Evolutionary conservation across 768 basidiomycete species (phyloP), one percentile per base, ranked within the genome.

Genomic region (Podaxis sp.): DNA sequence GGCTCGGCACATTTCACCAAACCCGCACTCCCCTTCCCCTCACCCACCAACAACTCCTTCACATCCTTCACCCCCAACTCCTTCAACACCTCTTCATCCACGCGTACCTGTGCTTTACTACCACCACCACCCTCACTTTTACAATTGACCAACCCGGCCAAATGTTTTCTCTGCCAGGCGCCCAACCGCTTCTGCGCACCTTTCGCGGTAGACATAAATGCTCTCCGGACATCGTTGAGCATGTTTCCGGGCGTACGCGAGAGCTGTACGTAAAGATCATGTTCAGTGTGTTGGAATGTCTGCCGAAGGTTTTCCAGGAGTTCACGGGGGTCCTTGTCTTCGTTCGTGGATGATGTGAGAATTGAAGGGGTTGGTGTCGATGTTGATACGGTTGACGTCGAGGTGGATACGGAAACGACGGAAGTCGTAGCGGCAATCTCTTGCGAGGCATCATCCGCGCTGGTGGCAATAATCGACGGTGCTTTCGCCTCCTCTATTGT

Each of bases 111-210:
- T 26, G 26, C 26, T 4, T 26, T 26, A 4, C 26, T 26, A 26
- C 26, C 26, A 26, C 26, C 26, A 4, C 26, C 55, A 38, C 10
- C 22, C n/a, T 12, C 20, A 5, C 22, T 56, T 22, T 48, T 46
- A 58, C 22, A 15, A 20, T 28, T 36, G n/a, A 11, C n/a, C n/a
- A 40, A 4, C 36, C n/a, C 17, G 17, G 4, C 30, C n/a, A 85
- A 66, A 73, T 90, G 87, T 69, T 90, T 90, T 70, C 72, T 76
- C 73, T 87, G 82, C 89, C 88, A 90, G 0, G 87, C 87, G 0
- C 68, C 60, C 11, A 90, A 68, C 36, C 88, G 76, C 64, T 80
- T 81, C 62, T 79, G 76, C 6, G 86, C 82, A 0, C 86, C 87
- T 26, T 75, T 74, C 0, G 83, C 85, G 0, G 81, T 76, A 1